A percentile compares a stretch with the other conserved stretches of the same genome.
phyloP scores from a whole-genome alignment of 2,329 filamentous ascomycete species.

The Exophiala dermatitidis region DNA sequence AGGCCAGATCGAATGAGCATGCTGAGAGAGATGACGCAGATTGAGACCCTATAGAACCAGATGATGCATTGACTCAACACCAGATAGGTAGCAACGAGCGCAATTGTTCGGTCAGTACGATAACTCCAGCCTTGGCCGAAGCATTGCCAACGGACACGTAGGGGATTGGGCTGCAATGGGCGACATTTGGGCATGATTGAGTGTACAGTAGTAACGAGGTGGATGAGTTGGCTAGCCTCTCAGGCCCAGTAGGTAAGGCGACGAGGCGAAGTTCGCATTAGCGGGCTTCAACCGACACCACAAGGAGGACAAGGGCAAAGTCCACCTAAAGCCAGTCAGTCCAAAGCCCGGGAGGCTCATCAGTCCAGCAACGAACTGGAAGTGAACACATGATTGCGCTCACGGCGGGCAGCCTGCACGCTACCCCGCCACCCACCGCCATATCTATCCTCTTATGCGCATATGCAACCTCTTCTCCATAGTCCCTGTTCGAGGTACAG shows the following conservation, averaged over 20 bases:
- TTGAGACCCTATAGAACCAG: constrained; percentile 14
- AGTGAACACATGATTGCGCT: neutral
- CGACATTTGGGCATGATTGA: constrained; percentile 9
- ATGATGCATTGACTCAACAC: constrained; percentile 6
- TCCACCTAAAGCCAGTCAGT: neutral
- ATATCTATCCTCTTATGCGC: neutral
- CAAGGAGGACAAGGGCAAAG: neutral
- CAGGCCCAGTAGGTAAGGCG: constrained; percentile 1
- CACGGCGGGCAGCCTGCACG: neutral
- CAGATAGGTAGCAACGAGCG: constrained; percentile 6
- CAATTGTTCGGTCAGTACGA: neutral
- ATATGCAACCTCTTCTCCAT: neutral
- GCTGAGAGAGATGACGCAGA: constrained; percentile 17
- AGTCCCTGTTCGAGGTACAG: neutral
- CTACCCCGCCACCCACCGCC: neutral
- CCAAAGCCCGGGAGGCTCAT: neutral
- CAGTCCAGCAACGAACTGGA: neutral
- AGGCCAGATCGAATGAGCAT: constrained; percentile 20
- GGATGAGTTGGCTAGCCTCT: constrained; percentile 8
- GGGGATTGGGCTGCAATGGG: neutral
- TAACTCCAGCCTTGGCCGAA: constrained; percentile 11
- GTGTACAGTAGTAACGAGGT: neutral
- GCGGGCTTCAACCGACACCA: neutral
- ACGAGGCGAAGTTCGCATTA: neutral
- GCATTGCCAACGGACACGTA: constrained; percentile 1